phyloP scores from a whole-genome alignment of 1,284 basidiomycete species.

The Sporisorium iseilematis-ciliati region DNA sequence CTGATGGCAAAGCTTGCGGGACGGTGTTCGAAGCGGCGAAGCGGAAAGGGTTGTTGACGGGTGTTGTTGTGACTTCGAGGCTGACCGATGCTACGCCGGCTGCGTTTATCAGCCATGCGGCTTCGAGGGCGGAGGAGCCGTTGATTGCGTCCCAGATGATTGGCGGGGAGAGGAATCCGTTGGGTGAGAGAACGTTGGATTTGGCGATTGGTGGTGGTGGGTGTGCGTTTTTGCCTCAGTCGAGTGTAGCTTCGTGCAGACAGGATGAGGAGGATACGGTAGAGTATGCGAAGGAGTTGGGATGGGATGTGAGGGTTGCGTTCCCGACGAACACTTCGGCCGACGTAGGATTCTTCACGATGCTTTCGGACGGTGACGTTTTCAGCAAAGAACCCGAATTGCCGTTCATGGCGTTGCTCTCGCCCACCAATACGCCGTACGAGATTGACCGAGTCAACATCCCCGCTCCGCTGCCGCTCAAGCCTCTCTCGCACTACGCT shows the following conservation, averaged over 20 bases:
- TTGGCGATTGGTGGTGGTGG: slow-evolving; percentile 70
- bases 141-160: slow-evolving; percentile 51
- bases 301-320: slow-evolving; percentile 55
- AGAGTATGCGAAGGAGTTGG: slow-evolving; percentile 40
- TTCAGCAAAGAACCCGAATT: slow-evolving; percentile 25
- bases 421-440: slow-evolving; percentile 64
- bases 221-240: slow-evolving; percentile 69
- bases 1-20: slow-evolving; percentile 62
- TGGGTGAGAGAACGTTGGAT: slow-evolving; percentile 60
- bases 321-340: slow-evolving; percentile 37
- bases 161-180: slow-evolving; percentile 39
- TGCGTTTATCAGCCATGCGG: slow-evolving; percentile 69
- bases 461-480: slow-evolving; percentile 38
- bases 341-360: background rate
- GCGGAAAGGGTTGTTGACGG: slow-evolving; percentile 67
- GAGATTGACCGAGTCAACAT: slow-evolving; percentile 63
- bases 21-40: slow-evolving; percentile 71
- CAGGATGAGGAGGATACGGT: slow-evolving; percentile 68
- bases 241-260: slow-evolving; percentile 60
- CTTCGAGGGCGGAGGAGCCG: slow-evolving; percentile 49
- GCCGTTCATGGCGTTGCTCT: slow-evolving; percentile 56
- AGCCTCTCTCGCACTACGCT: slow-evolving; percentile 44
- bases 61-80: slow-evolving; percentile 68
- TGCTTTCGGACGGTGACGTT: slow-evolving; percentile 2
- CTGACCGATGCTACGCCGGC: slow-evolving; percentile 69